A percentile compares a stretch with the other conserved stretches of the same genome.
Evolutionary conservation across 768 basidiomycete genomes (phyloP).

Genomic region (Amanita thiersii): DNA sequence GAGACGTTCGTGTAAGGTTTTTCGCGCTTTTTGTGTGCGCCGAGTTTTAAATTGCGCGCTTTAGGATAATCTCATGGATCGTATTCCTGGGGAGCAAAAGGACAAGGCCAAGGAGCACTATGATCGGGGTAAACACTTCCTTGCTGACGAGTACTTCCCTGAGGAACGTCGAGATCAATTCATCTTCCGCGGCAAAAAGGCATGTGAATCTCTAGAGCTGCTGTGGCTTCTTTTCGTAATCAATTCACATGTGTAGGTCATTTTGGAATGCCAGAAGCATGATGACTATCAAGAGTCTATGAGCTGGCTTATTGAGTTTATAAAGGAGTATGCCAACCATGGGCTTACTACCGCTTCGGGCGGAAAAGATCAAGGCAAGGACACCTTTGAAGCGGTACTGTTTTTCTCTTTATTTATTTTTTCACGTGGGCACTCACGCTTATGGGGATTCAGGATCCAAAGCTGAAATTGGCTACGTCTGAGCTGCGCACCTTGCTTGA

Average conservation of each 20-base stretch:
- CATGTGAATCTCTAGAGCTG: conserved; percentile 15
- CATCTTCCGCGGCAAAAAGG: conserved; percentile 91
- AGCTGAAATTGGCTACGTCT: conserved; percentile 44
- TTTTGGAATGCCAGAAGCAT: conserved; percentile 90
- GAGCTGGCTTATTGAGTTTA: conserved; percentile 57
- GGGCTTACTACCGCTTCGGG: conserved; percentile 23
- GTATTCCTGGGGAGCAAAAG: conserved; percentile 63
- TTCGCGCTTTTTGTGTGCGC: conserved; percentile 20
- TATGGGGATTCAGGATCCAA: conserved; percentile 34
- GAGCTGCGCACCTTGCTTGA: conserved; percentile 81
- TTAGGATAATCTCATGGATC: conserved; percentile 26
- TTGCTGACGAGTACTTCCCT: conserved; percentile 83
- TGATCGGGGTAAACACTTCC: conserved; percentile 56
- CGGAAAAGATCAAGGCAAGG: conserved; percentile 15
- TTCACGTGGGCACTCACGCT: too few relatives aligned
- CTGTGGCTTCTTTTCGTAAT: background rate
- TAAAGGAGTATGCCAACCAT: conserved; percentile 56
- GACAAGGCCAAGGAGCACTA: conserved; percentile 43
- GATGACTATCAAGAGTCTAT: conserved; percentile 81
- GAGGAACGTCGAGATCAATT: conserved; percentile 87
- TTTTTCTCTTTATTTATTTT: background rate
- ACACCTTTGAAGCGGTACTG: background rate
- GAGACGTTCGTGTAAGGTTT: conserved; percentile 29
- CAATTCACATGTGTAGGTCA: conserved; percentile 34
- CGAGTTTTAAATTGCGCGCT: conserved; percentile 8